Evolutionary conservation across 1,139 yeast genomes (phyloP).

Genomic region (Debaryomyces sp.): DNA sequence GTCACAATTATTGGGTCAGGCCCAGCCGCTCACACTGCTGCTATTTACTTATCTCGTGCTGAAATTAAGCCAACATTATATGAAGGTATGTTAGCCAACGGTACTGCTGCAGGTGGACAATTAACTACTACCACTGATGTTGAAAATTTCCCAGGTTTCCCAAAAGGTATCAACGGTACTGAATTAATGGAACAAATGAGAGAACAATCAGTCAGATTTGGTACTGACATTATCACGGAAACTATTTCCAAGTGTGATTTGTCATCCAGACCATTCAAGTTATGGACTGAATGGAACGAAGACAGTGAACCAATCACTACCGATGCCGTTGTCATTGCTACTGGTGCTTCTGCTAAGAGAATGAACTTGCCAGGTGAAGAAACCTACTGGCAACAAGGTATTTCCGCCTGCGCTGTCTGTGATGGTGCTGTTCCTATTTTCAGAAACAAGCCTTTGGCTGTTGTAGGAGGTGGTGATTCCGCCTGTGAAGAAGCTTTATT

Average conservation of each 20-base stretch:
- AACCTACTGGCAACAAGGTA: constrained; percentile 97
- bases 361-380: constrained; percentile 95
- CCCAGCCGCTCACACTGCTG: constrained; percentile 99
- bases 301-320: constrained; percentile 87
- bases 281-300: constrained; percentile 95
- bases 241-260: constrained; percentile 91
- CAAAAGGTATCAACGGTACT: constrained; percentile 87
- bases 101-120: constrained; percentile 99
- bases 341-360: constrained; percentile 98
- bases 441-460: constrained; percentile 96
- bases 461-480: constrained; percentile 98
- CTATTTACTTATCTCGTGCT: constrained; percentile 94
- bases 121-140: constrained; percentile 96
- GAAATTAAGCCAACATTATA: constrained; percentile 91
- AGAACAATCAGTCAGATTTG: constrained; percentile 81
- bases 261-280: constrained; percentile 84
- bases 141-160: constrained; percentile 98
- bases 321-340: constrained; percentile 89
- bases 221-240: constrained; percentile 92
- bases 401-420: constrained; percentile 98
- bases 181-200: constrained; percentile 93
- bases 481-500: constrained; percentile 99
- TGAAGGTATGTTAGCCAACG: constrained; percentile 97
- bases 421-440: constrained; percentile 99
- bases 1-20: constrained; percentile 97